Evolutionary conservation across 2,329 filamentous ascomycete genomes (phyloP).

Genomic region (Apiospora aurea): DNA sequence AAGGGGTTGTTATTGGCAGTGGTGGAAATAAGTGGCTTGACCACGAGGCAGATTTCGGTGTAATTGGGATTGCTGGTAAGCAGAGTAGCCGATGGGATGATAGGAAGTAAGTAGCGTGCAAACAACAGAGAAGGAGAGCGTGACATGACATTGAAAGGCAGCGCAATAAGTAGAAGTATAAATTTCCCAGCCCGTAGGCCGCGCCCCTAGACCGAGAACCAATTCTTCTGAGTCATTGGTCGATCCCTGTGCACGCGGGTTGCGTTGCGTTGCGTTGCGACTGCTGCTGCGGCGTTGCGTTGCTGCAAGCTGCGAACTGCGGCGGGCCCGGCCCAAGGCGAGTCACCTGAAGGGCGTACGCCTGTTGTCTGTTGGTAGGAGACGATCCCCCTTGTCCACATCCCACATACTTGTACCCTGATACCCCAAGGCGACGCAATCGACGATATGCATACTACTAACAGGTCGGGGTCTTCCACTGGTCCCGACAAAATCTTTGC

Average conservation of each 20-base stretch:
- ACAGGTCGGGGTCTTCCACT: not conserved
- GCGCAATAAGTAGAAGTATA: conserved; percentile 13
- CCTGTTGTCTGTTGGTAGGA: not conserved
- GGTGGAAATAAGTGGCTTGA: not conserved
- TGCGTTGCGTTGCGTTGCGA: not conserved
- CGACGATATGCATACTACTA: not conserved
- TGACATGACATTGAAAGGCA: not conserved
- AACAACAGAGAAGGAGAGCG: not conserved
- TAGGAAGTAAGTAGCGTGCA: conserved; percentile 1
- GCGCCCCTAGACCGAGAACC: not conserved
- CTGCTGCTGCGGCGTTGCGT: no score
- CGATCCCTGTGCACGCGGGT: conserved; percentile 7
- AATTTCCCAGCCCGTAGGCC: not conserved
- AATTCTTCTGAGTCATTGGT: conserved; percentile 21
- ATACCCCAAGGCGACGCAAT: not conserved
- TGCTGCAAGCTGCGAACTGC: not conserved
- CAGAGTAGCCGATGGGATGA: not conserved
- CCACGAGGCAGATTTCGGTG: conserved; percentile 15
- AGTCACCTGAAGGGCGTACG: conserved; percentile 2
- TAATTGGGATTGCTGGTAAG: not conserved
- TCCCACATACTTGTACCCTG: not conserved
- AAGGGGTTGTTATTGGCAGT: not conserved
- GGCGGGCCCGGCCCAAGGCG: not conserved
- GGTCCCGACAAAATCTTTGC: conserved; percentile 16
- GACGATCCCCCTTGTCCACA: not conserved